A percentile compares a stretch with the other conserved stretches of the same genome.
Evolutionary conservation across 805 yeast species (phyloP).

Genomic region (Grigorovia transvaalensis): DNA sequence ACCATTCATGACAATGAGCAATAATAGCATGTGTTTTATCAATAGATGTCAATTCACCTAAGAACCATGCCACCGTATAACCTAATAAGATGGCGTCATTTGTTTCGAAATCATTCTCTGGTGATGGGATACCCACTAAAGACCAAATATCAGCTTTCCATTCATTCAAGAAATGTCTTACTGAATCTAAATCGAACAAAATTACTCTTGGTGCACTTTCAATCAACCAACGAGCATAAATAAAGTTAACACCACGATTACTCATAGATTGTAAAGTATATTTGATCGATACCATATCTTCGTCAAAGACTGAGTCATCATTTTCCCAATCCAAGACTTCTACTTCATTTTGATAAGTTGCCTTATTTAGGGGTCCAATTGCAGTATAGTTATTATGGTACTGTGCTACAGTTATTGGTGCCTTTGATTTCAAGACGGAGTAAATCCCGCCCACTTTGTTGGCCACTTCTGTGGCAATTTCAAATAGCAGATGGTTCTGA

Average conservation of each 20-base stretch:
- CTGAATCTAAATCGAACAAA: constrained; percentile 76
- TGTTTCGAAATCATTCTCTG: constrained; percentile 77
- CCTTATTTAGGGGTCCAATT: constrained; percentile 75
- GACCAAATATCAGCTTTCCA: constrained; percentile 95
- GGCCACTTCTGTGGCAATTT: constrained; percentile 95
- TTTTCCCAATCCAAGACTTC: constrained; percentile 57
- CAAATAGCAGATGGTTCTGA: constrained; percentile 77
- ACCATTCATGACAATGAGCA: constrained; percentile 96
- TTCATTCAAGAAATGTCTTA: constrained; percentile 59
- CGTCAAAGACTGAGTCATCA: constrained; percentile 25
- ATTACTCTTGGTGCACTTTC: constrained; percentile 96
- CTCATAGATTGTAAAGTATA: constrained; percentile 66
- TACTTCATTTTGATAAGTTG: constrained; percentile 70
- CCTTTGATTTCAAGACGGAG: constrained; percentile 91
- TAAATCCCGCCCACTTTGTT: constrained; percentile 96
- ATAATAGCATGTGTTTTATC: constrained; percentile 83
- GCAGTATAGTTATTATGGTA: constrained; percentile 78
- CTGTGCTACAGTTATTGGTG: constrained; percentile 92
- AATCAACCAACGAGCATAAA: constrained; percentile 93
- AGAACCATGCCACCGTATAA: constrained; percentile 90
- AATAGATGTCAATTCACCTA: constrained; percentile 82
- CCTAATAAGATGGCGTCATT: constrained; percentile 90
- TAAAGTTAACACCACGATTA: constrained; percentile 66
- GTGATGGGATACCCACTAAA: constrained; percentile 85
- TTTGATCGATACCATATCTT: constrained; percentile 20